Conservation (phyloP, 2,329 filamentous ascomycete genomes). For the Trichoderma sp. region DNA sequence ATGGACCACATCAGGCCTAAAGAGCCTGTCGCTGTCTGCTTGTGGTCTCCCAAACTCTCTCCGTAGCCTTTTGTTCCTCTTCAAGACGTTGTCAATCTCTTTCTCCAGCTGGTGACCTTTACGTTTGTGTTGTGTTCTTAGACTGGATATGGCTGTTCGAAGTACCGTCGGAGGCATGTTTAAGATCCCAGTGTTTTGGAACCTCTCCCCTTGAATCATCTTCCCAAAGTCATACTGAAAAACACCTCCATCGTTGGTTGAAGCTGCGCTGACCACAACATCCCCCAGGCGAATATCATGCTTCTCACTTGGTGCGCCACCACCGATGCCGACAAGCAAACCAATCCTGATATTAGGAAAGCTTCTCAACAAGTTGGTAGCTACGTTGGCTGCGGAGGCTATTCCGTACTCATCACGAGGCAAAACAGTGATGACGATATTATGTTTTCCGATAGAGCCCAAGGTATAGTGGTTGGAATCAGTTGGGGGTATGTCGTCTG, state of each 20-base stretch:
- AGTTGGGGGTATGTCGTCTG: too few species aligned
- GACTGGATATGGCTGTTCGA: background rate
- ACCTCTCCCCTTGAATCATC: background rate
- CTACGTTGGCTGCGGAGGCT: too few species aligned
- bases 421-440: too few species aligned
- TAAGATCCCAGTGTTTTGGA: background rate
- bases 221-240: constrained; percentile 1
- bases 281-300: background rate
- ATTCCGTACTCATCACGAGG: too few species aligned
- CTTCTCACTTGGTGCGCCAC: too few species aligned
- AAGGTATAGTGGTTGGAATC: too few species aligned
- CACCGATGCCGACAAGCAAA: too few species aligned
- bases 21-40: background rate
- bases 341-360: too few species aligned
- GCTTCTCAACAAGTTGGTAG: too few species aligned
- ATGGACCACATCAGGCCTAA: background rate
- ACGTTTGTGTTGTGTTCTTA: background rate
- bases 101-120: background rate
- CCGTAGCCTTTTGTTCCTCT: background rate
- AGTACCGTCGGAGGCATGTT: background rate
- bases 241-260: background rate
- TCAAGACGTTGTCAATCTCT: background rate
- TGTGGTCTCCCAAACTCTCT: background rate
- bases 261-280: background rate
- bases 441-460: too few species aligned